Evolutionary conservation across 495 filamentous ascomycete genomes (phyloP).

Genomic region (Venustampulla echinocandica): DNA sequence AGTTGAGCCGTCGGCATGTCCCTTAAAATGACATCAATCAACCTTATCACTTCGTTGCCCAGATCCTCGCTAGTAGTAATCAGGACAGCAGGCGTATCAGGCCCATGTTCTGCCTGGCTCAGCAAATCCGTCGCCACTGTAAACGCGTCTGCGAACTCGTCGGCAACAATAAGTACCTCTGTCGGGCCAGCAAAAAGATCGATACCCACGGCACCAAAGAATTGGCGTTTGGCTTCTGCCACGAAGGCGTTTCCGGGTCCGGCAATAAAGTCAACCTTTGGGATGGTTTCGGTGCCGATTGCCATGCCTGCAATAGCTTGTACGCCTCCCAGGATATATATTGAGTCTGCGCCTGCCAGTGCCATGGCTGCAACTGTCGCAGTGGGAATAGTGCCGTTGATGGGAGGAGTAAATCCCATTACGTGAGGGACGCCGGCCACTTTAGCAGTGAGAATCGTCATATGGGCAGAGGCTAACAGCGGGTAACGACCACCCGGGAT

Average conservation of each 20-base stretch:
- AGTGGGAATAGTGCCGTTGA: conserved; percentile 38
- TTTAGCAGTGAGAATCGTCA: conserved; percentile 50
- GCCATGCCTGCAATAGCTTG: conserved; percentile 57
- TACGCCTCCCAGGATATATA: conserved; percentile 44
- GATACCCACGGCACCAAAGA: conserved; percentile 47
- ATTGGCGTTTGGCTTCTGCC: conserved; percentile 45
- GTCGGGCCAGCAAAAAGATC: conserved; percentile 46
- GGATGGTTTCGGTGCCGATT: conserved; percentile 53
- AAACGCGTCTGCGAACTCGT: conserved; percentile 43
- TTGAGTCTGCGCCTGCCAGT: conserved; percentile 45
- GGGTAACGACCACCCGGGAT: conserved; percentile 47
- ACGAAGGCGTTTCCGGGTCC: conserved; percentile 48
- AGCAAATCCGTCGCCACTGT: conserved; percentile 42
- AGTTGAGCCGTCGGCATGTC: conserved; percentile 33
- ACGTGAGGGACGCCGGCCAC: conserved; percentile 44
- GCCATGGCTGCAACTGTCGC: conserved; percentile 45
- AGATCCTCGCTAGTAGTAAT: conserved; percentile 40
- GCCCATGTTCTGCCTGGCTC: conserved; percentile 45
- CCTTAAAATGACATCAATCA: conserved; percentile 31
- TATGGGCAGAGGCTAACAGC: conserved; percentile 47
- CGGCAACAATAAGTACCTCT: conserved; percentile 44
- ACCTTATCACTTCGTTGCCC: conserved; percentile 31
- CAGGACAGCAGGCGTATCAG: conserved; percentile 40
- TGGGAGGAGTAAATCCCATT: conserved; percentile 43
- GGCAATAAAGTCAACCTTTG: conserved; percentile 44